These are phyloP conservation scores for Penicillium sp. DNA, from an alignment of 2,329 filamentous ascomycete genomes.

Conservation along the genomic window DNA sequence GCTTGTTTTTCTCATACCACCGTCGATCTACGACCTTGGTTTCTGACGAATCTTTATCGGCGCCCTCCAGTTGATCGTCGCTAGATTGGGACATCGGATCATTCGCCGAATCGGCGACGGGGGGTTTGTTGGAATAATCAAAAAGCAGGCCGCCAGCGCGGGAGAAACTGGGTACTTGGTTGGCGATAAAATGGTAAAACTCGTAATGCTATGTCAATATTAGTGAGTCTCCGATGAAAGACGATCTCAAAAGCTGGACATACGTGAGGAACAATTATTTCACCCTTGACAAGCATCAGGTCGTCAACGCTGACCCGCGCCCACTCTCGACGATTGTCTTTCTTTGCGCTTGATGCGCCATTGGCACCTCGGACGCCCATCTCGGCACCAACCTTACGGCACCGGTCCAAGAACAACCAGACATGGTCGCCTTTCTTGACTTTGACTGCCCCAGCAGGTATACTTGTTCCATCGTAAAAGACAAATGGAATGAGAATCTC, in stretches of 20 bases:
- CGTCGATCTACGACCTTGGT: constrained; percentile 95
- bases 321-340: constrained; percentile 75
- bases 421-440: constrained; percentile 91
- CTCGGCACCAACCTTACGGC: constrained; percentile 84
- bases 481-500: constrained; percentile 93
- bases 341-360: constrained; percentile 47
- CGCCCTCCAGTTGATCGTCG: constrained; percentile 68
- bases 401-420: constrained; percentile 91
- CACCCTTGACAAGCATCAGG: constrained; percentile 85
- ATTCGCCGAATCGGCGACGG: constrained; percentile 31
- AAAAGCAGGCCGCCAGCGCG: constrained; percentile 78
- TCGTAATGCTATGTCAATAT: constrained; percentile 74
- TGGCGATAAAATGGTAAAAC: constrained; percentile 95
- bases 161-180: constrained; percentile 61
- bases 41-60: constrained; percentile 69
- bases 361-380: constrained; percentile 67
- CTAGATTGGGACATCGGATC: constrained; percentile 48
- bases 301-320: constrained; percentile 92
- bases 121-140: constrained; percentile 61
- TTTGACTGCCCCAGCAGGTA: constrained; percentile 76
- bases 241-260: constrained; percentile 41
- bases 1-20: constrained; percentile 98
- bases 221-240: background rate
- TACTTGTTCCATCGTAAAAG: constrained; percentile 93
- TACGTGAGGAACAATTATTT: constrained; percentile 91